phyloP scores from a whole-genome alignment of 768 basidiomycete species.

The Termitomyces eurrhizus region DNA sequence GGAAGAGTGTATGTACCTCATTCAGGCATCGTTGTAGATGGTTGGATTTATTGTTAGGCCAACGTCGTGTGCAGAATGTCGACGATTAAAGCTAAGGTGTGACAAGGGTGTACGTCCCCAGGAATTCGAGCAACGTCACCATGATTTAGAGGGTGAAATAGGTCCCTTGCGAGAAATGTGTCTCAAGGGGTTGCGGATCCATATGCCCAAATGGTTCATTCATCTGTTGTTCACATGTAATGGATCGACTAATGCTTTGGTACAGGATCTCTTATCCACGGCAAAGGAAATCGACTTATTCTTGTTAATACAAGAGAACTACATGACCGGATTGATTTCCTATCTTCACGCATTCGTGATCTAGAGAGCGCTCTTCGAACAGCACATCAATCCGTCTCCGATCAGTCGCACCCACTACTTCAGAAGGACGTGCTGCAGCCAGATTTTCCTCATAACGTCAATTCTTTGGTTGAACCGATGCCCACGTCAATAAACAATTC shows the following conservation, averaged over 20 bases:
- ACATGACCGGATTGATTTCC: slow-evolving; percentile 57
- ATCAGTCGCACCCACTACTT: slow-evolving; percentile 48
- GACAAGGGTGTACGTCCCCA: slow-evolving; percentile 49
- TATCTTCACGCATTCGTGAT: slow-evolving; percentile 52
- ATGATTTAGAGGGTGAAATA: slow-evolving; percentile 19
- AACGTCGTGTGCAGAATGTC: slow-evolving; percentile 50
- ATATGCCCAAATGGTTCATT: slow-evolving; percentile 72
- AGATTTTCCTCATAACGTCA: neutral
- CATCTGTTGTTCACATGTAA: slow-evolving; percentile 1
- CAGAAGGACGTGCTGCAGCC: slow-evolving; percentile 12
- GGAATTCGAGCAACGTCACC: neutral
- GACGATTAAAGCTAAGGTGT: slow-evolving; percentile 61
- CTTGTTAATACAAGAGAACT: slow-evolving; percentile 70
- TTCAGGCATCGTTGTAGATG: neutral
- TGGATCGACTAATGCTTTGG: neutral
- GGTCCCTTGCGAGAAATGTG: slow-evolving; percentile 79
- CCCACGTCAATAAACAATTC: neutral
- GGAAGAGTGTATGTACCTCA: slow-evolving; percentile 36
- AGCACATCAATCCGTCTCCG: slow-evolving; percentile 45
- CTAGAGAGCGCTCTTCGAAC: slow-evolving; percentile 56
- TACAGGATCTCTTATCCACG: slow-evolving; percentile 52
- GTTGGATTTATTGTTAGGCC: slow-evolving; percentile 26
- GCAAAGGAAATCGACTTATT: slow-evolving; percentile 59
- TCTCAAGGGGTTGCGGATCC: slow-evolving; percentile 66
- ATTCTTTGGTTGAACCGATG: neutral